phyloP scores from a whole-genome alignment of 768 basidiomycete genomes.

The Suillus clintonianus region DNA sequence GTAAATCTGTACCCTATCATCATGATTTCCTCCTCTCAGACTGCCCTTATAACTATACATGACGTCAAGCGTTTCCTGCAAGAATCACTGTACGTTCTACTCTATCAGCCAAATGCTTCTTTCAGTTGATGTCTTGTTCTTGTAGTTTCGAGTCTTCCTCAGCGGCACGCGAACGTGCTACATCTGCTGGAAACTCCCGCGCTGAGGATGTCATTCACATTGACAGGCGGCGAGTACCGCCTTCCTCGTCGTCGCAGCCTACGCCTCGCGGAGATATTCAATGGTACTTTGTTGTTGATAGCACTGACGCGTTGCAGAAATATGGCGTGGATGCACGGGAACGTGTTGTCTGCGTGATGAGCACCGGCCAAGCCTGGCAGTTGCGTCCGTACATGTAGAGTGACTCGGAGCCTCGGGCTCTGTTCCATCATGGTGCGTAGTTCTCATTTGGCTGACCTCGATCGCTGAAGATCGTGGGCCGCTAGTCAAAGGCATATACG shows the following conservation, averaged over 20 bases:
- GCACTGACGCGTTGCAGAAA: slow-evolving; percentile 88
- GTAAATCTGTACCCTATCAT: slow-evolving; percentile 93
- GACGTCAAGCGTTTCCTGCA: slow-evolving; percentile 94
- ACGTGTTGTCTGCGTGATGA: slow-evolving; percentile 95
- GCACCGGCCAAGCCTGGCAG: slow-evolving; percentile 98
- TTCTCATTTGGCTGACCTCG: background rate
- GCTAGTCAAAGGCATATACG: slow-evolving; percentile 93
- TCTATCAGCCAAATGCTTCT: background rate
- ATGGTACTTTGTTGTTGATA: slow-evolving; percentile 88
- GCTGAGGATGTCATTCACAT: slow-evolving; percentile 88
- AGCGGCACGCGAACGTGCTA: slow-evolving; percentile 68
- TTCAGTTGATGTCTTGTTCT: background rate
- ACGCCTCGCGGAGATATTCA: slow-evolving; percentile 43
- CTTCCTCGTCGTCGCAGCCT: slow-evolving; percentile 22
- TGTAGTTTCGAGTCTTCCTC: slow-evolving; percentile 73
- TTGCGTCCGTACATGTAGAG: slow-evolving; percentile 97
- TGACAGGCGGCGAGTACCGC: slow-evolving; percentile 73
- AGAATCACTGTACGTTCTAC: slow-evolving; percentile 66
- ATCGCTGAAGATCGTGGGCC: background rate
- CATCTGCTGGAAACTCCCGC: slow-evolving; percentile 68
- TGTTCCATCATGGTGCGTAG: slow-evolving; percentile 88
- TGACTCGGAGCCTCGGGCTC: slow-evolving; percentile 82
- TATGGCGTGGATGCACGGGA: slow-evolving; percentile 96
- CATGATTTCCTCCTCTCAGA: slow-evolving; percentile 92
- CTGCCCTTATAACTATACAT: slow-evolving; percentile 95